These are phyloP conservation scores for Tylopilus intermedius DNA, from an alignment of 768 basidiomycete genomes.

Conservation along the genomic window DNA sequence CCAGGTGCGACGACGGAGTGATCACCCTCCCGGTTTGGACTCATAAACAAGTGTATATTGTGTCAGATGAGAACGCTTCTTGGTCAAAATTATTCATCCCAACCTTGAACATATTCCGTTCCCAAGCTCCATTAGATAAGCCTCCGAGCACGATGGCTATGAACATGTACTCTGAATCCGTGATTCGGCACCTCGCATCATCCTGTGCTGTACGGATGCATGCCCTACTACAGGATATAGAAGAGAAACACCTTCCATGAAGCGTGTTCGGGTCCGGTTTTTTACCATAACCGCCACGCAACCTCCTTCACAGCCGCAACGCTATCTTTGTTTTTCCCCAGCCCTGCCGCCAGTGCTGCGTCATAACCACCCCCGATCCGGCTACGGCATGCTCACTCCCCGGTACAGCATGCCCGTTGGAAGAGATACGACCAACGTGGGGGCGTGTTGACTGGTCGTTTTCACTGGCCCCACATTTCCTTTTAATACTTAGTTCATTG, in stretches of 20 bases:
- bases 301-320: constrained; percentile 10
- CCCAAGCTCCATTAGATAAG: constrained; percentile 29
- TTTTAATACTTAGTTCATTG: constrained; percentile 9
- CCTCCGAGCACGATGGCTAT: constrained; percentile 26
- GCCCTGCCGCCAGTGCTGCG: too few species aligned
- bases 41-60: constrained; percentile 8
- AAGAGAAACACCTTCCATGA: too few species aligned
- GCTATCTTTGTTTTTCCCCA: neutral
- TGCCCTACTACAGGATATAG: neutral
- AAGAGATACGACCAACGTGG: too few species aligned
- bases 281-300: constrained; percentile 12
- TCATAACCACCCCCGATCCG: too few species aligned
- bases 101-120: constrained; percentile 21
- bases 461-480: too few species aligned
- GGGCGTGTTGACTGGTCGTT: too few species aligned
- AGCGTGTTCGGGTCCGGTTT: constrained; percentile 18
- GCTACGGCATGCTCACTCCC: too few species aligned
- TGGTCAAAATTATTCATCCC: constrained; percentile 17
- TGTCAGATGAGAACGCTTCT: constrained; percentile 18
- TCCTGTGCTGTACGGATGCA: constrained; percentile 11
- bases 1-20: constrained; percentile 25
- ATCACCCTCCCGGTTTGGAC: constrained; percentile 15
- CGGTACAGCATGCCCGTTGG: too few species aligned
- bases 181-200: constrained; percentile 10
- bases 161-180: constrained; percentile 1